Evolutionary conservation across 176 grass and related monocot species (phyloP).

Genomic region (Aegilops bicornis): DNA sequence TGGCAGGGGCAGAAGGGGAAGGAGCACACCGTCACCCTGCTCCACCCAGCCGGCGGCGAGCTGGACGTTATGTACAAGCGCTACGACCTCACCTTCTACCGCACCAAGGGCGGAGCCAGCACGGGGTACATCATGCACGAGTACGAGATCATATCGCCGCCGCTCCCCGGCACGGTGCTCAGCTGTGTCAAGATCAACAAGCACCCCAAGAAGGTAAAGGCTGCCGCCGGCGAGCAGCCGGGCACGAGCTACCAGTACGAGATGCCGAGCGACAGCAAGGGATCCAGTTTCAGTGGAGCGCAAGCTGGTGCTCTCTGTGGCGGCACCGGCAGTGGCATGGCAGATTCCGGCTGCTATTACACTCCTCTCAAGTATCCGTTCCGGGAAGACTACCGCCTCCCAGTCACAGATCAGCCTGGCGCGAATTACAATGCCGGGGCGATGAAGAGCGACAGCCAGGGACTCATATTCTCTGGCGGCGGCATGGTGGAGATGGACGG

Average conservation of each 20-base stretch:
- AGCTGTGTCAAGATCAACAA: background rate
- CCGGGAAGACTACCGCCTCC: too few relatives aligned
- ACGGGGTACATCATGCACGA: conserved; percentile 28
- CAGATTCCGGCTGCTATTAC: background rate
- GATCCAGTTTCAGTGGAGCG: background rate
- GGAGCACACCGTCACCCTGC: background rate
- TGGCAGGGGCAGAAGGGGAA: conserved; percentile 13
- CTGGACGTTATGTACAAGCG: background rate
- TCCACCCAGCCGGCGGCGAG: background rate
- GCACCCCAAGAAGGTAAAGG: background rate
- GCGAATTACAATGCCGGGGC: background rate
- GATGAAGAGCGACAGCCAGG: background rate
- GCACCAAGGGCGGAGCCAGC: background rate
- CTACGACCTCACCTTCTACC: background rate
- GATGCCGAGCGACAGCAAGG: background rate
- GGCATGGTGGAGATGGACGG: background rate
- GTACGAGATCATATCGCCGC: background rate
- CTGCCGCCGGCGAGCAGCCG: background rate
- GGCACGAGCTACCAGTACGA: background rate
- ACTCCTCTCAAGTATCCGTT: background rate
- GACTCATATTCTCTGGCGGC: background rate
- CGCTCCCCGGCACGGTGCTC: background rate
- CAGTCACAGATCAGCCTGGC: background rate
- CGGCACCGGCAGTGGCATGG: background rate
- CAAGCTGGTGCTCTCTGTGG: background rate